Base-by-base conservation (phyloP, 139 green algal genomes). In the Tetraselmis striata region DNA sequence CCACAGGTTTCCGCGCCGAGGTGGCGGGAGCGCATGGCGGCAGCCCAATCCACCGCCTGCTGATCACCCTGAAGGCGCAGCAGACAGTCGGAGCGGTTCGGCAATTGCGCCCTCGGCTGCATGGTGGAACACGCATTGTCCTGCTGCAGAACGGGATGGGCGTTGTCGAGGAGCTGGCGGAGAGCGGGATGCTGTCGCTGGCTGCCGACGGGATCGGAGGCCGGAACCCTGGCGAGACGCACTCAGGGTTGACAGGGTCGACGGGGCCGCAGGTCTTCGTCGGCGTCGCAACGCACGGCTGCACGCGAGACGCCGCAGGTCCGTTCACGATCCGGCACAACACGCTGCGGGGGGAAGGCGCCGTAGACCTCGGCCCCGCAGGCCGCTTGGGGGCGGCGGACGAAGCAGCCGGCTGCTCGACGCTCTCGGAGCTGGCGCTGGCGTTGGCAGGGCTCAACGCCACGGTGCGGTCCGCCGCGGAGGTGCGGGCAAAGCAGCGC, bases 71-170 rank as follows among this genome's bases (percentile, higher is more conserved):
- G 74, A 86, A 80, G 77, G 77, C 30, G 77, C 29, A 85, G 25
- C 25, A 83, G 31, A 77, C 79, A 22, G 77, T 81, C 23, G 67
- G 30, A 31, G 83, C 83, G 2, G 25, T 86, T 1, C 32, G 75
- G 23, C 23, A 74, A 25, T 18, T 86, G 0, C 28, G 30, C 28
- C 79, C 77, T 1, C 58, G 83, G 28, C 79, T 86, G 28, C 22
- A 28, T 23, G 30, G 23, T 23, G 22, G 45, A 28, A 81, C 78
- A 24, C 75, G 81, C 2, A 74, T 83, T 2, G 25, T 86, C 31
- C 79, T 86, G 79, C 79, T 86, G 0, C 30, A 67, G 0, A 86
- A 86, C 78, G 83, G 83, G 1, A 76, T 86, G 79, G 83, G 67
- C 5, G 79, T 86, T 0, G 76, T 81, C 67, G n/a, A 78, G 2